Conservation (phyloP, 176 grass and related monocot genomes). For the Typha latifolia region DNA sequence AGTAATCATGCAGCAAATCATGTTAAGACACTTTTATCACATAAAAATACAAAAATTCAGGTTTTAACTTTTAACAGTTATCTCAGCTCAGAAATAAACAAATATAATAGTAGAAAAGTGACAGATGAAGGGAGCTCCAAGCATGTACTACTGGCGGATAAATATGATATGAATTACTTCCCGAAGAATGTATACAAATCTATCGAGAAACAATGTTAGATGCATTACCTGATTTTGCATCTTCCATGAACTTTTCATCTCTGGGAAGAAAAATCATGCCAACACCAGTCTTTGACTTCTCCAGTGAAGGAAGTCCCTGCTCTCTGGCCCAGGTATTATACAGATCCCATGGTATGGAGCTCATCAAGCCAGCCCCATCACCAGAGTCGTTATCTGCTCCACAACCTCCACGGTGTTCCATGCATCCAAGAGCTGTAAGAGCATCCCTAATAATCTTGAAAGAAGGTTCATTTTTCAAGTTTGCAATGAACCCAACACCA, state of each 20-base stretch:
- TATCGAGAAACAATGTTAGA: not conserved
- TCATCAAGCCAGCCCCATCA: conserved; percentile 90
- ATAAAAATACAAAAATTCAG: too few species aligned
- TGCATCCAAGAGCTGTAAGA: conserved; percentile 86
- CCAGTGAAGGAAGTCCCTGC: conserved; percentile 58
- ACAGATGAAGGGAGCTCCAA: too few species aligned
- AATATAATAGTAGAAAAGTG: too few species aligned
- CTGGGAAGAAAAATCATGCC: conserved; percentile 97
- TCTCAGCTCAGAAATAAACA: too few species aligned
- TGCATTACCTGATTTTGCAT: conserved; percentile 80
- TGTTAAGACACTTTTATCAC: too few species aligned
- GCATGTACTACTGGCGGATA: too few species aligned
- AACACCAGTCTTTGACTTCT: conserved; percentile 67
- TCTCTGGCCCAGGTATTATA: conserved; percentile 75
- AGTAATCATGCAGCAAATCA: too few species aligned
- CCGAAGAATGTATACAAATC: not conserved
- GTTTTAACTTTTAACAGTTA: too few species aligned
- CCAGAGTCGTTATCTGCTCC: conserved; percentile 97
- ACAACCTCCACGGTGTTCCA: conserved; percentile 99
- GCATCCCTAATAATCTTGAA: conserved; percentile 84
- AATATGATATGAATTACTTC: too few species aligned
- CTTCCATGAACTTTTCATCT: conserved; percentile 47
- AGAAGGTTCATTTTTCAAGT: conserved; percentile 83
- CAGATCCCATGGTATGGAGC: conserved; percentile 74
- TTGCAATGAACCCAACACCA: conserved; percentile 93